phyloP scores from a whole-genome alignment of 2,329 filamentous ascomycete species.

The Nectriaceae sp. region DNA sequence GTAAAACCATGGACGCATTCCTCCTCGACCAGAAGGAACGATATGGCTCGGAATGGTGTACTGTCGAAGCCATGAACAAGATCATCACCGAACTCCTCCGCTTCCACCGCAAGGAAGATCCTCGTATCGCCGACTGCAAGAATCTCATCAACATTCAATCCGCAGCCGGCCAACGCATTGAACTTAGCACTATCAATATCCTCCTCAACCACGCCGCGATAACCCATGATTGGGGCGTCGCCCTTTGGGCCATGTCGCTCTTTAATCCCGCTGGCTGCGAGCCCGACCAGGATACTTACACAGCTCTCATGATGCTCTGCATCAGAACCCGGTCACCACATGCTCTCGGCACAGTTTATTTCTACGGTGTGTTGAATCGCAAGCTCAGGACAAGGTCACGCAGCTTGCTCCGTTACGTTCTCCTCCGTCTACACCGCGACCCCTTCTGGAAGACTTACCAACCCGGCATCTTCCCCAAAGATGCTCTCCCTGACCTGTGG shows the following conservation, averaged over 20 bases:
- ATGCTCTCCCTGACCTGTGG: constrained; percentile 24
- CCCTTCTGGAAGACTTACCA: constrained; percentile 29
- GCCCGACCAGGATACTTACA: constrained; percentile 36
- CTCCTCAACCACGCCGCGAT: constrained; percentile 36
- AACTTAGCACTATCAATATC: constrained; percentile 38
- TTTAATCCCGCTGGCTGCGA: constrained; percentile 18
- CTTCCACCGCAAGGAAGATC: constrained; percentile 33
- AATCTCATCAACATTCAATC: constrained; percentile 27
- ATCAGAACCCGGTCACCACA: constrained; percentile 32
- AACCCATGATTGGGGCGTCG: constrained; percentile 32
- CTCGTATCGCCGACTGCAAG: constrained; percentile 29
- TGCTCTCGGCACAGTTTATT: constrained; percentile 33
- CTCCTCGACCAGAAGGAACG: constrained; percentile 41
- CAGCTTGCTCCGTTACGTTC: constrained; percentile 23
- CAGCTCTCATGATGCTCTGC: constrained; percentile 40
- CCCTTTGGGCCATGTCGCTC: constrained; percentile 32
- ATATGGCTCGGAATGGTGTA: constrained; percentile 51
- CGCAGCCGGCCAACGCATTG: constrained; percentile 25
- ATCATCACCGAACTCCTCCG: constrained; percentile 46
- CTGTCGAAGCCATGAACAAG: constrained; percentile 35
- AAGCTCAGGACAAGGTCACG: constrained; percentile 30
- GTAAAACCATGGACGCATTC: constrained; percentile 39
- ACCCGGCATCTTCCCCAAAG: constrained; percentile 31
- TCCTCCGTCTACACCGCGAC: constrained; percentile 26
- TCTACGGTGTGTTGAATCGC: constrained; percentile 35